Evolutionary conservation across 2,329 filamentous ascomycete species (phyloP), one percentile per base, ranked within the genome.

Genomic region (Didymella glomerata): DNA sequence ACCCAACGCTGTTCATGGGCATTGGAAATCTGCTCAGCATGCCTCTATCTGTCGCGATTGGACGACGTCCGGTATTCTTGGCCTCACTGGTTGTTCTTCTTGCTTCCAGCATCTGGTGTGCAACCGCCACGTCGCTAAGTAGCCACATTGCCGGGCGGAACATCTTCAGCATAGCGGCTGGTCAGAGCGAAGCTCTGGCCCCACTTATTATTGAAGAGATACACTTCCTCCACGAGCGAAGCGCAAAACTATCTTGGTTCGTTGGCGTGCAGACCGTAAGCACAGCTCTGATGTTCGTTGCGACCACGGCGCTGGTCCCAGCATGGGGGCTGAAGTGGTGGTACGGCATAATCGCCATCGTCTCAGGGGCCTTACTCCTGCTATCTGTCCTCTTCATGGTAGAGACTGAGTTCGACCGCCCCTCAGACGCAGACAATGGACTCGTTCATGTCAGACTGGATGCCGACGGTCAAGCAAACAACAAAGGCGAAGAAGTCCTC

Each of bases 151-250:
- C 36, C 36, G 18, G 36, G 14, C n/a, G 36, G 9, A 38, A 38
- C n/a, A 38, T 38, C 36, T 38, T 38, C 36, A 38, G 36, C 36
- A 38, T 38, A 38, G 36, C 36, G n/a, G 36, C 36, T 38, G 36
- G 36, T 9, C 36, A 38, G 36, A 38, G n/a, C 8, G 36, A 38
- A 20, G 36, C n/a, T 2, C n/a, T 38, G 9, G 36, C 36, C 11
- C 36, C 36, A 38, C n/a, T 38, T n/a, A 38, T 20, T 7, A 20
- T 38, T 4, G 36, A 20, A 11, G 36, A 38, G n/a, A 38, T 20
- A 18, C 36, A 38, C n/a, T 38, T 38, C 36, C 36, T 38, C 20
- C 36, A 38, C 6, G 18, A 38, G 9, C 36, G 36, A 20, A 38
- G 36, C 7, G 36, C 36, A 8, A 20, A 38, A n/a, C 36, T 38